These are phyloP conservation scores for Amanita exitialis DNA, from an alignment of 768 basidiomycete species.

Conservation along the genomic window DNA sequence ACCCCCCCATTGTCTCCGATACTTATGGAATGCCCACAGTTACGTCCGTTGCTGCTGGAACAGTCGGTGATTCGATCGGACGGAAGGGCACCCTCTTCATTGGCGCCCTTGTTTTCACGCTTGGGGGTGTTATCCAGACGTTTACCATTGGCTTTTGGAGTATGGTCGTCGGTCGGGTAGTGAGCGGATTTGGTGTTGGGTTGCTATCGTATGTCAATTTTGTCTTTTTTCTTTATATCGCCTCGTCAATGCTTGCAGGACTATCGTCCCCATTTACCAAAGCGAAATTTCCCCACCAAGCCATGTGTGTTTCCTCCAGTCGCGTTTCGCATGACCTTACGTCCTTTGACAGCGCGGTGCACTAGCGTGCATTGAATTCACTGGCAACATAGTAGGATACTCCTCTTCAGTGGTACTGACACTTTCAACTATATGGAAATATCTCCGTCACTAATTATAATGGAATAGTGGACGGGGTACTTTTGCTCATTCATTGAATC, in stretches of 20 bases:
- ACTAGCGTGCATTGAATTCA: slow-evolving; percentile 93
- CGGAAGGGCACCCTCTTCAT: slow-evolving; percentile 75
- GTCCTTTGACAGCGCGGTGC: slow-evolving; percentile 57
- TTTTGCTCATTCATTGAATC: slow-evolving; percentile 84
- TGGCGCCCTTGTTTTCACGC: slow-evolving; percentile 75
- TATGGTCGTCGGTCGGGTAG: slow-evolving; percentile 78
- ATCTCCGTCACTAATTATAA: slow-evolving; percentile 1
- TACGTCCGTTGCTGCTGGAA: slow-evolving; percentile 83
- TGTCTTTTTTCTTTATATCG: neutral
- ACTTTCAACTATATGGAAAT: neutral
- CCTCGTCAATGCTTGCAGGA: slow-evolving; percentile 24
- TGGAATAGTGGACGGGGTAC: slow-evolving; percentile 80
- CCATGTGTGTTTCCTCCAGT: slow-evolving; percentile 45
- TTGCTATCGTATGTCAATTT: slow-evolving; percentile 59
- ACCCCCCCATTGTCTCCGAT: neutral
- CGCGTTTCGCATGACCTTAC: neutral
- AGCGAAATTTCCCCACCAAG: slow-evolving; percentile 92
- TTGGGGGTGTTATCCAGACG: slow-evolving; percentile 83
- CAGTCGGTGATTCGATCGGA: slow-evolving; percentile 81
- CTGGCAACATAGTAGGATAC: slow-evolving; percentile 87
- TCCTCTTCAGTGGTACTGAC: slow-evolving; percentile 67
- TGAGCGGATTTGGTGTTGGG: slow-evolving; percentile 87
- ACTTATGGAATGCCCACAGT: slow-evolving; percentile 29
- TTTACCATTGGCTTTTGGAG: slow-evolving; percentile 67
- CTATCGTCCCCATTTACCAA: slow-evolving; percentile 93